Evolutionary conservation across 2,329 filamentous ascomycete genomes (phyloP), one percentile per base, ranked within the genome.

Genomic region (Scedosporium apiospermum): DNA sequence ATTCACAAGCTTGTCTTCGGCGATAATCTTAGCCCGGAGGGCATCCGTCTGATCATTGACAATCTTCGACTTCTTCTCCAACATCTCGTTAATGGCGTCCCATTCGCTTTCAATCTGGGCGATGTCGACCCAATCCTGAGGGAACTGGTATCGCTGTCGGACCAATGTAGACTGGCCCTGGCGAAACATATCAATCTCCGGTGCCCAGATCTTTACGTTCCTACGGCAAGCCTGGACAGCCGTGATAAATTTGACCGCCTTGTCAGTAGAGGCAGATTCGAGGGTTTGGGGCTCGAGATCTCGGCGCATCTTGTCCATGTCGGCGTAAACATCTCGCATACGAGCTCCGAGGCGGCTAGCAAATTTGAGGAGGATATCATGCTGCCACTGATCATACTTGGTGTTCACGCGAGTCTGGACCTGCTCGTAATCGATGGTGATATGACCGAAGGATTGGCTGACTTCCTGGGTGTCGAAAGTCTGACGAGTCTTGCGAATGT

Each of bases 321-420:
- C 93, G 12, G 89, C 88, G 69, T 95, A 92, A 3, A 97, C 88
- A 70, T 99, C 95, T 58, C 91, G 85, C 87, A 98, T 96, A 59
- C 93, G 90, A 66, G 86, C 89, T 57, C 93, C 91, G 57, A 99
- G 88, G 63, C 95, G 91, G 63, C 84, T 83, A 44, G 92, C 95
- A 75, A 99, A 99, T 72, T 96, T 96, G 68, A 90, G 85, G 44
- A 98, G 81, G 62, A 99, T 96, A 67, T 99, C 95, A 69, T 97
- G 91, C 74, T 99, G 95, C 95, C 96, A 99, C 74, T 98, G 93
- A 72, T 99, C 96, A 72, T 99, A 99, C 74, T 98, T 99, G 69
- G 92, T 91, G 70, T 98, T 99, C 74, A 99, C 95, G 75, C 96
- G 97, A 63, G 93, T 91, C 75, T 99, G 96, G 0, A 99, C 95